Base-by-base conservation (phyloP, 495 filamentous ascomycete species). In the Mytilinidion resinicola region DNA sequence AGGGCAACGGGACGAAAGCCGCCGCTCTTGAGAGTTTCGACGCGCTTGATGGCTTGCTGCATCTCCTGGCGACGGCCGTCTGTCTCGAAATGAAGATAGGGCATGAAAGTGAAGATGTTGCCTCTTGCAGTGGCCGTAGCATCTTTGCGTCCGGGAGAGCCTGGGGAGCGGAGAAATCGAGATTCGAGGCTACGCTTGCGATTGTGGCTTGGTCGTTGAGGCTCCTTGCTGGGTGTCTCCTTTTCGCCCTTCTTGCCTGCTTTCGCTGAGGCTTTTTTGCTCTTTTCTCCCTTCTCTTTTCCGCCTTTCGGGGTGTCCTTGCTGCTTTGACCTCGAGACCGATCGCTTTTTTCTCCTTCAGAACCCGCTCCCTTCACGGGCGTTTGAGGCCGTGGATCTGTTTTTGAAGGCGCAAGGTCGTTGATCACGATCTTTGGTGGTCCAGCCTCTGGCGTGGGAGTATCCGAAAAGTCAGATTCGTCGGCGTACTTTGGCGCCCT, bases 61-160 rank as follows among this genome's bases (percentile, higher is more conserved):
- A 86, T 85, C 60, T 80, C 74, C 50, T 74, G 72, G 36, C 83
- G 74, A 12, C 79, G 70, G 42, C 76, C 71, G 20, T 78, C 75
- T 3, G 81, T 85, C 60, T 88, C 85, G 54, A 84, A 88, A 67
- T 86, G 84, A 14, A 86, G 69, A 62, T 84, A 88, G 1, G 85
- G 85, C 83, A 88, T 86, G 64, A 82, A 85, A 14, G 83, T 70
- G 41, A 82, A 82, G 52, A 85, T 79, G 53, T 85, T 78, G 9
- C 72, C 74, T 37, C 66, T 66, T 9, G 69, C 65, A 42, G 60
- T 47, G 11, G 47, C 43, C 8, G 53, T 60, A 12, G 64, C 52
- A 46, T 67, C 63, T 51, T 60, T 63, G 30, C 64, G 42, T 15
- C 60, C 64, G 1, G 64, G 64, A n/a, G 59, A 63, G 1, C 64